Percentiles rank a stretch among this genome's conserved stretches.
These are phyloP conservation scores for Pseudognaphalium luteoalbum DNA, from an alignment of 129 eudicot species.

Conservation along the genomic window DNA sequence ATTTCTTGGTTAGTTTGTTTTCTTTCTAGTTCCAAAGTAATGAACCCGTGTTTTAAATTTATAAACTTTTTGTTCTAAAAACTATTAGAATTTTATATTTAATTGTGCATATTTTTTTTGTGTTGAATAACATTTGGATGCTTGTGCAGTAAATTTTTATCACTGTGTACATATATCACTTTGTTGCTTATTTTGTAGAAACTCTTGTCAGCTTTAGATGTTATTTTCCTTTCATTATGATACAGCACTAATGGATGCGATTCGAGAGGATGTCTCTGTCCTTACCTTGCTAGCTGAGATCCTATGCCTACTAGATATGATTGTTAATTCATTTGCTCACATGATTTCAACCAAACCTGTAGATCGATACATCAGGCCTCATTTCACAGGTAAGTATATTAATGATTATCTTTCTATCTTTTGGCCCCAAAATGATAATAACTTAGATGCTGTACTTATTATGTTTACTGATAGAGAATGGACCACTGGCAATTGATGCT, in stretches of 20 bases:
- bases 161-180: slow-evolving; percentile 10
- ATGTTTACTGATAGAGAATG: slow-evolving; percentile 58
- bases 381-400: slow-evolving; percentile 64
- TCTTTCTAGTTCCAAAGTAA: neutral
- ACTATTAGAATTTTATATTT: slow-evolving; percentile 1
- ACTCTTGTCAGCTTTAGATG: neutral
- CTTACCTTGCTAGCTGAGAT: slow-evolving; percentile 94
- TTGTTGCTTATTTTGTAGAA: slow-evolving; percentile 17
- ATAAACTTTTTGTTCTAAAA: neutral
- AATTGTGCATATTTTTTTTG: neutral
- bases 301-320: slow-evolving; percentile 94
- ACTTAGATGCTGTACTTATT: slow-evolving; percentile 5
- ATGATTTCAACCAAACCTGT: slow-evolving; percentile 91
- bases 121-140: slow-evolving; percentile 13
- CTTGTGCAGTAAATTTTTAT: slow-evolving; percentile 22
- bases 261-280: slow-evolving; percentile 86
- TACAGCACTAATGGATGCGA: slow-evolving; percentile 86
- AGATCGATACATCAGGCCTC: slow-evolving; percentile 87
- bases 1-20: slow-evolving; percentile 3
- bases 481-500: slow-evolving; percentile 96
- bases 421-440: slow-evolving; percentile 12
- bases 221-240: slow-evolving; percentile 15
- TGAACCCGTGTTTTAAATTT: neutral
- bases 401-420: slow-evolving; percentile 5
- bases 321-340: slow-evolving; percentile 96